Evolutionary conservation across 306 rosid species (phyloP), one percentile per base, ranked within the genome.

Genomic region (Acacia confusa): DNA sequence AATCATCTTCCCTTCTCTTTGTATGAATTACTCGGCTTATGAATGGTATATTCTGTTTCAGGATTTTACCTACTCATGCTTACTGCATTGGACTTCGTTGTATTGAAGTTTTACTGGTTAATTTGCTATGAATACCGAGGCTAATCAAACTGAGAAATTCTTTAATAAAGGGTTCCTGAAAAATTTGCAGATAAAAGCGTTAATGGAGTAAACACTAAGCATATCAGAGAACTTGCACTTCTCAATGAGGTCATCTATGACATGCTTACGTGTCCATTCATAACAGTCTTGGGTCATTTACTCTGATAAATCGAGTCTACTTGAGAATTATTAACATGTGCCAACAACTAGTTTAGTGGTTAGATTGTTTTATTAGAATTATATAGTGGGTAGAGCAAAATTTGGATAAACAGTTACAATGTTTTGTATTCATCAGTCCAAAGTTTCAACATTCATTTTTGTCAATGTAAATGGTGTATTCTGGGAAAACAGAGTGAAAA

Each of bases 41-140:
- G 22, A 36, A 69, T 45, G 27, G 1, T 47, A 9, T 72, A 38
- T 52, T 50, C 45, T 50, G 30, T 70, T 52, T 40, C 76, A 72
- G 86, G 82, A 74, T 81, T 67, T 38, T 17, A 32, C 72, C 75
- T 65, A 52, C 22, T 9, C 75, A 53, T n/a, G 30, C 41, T 80
- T 75, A 4, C 70, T 40, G 64, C 75, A 36, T 70, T 30, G 52
- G 63, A 11, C 71, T 19, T 12, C 27, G 36, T 52, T 28, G 57
- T 41, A 75, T 41, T 25, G 17, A 76, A 52, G 34, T 30, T 70
- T 61, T 61, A 52, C 38, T 41, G 24, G 24, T 52, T 52, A 52
- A 19, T 52, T 17, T 52, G 27, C 61, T 13, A 22, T 25, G 50
- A 43, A 44, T 73, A 40, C 45, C 19, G 72, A 65, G 36, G 65